Base-by-base conservation (phyloP, 495 filamentous ascomycete species). In the Penicillium steckii region DNA sequence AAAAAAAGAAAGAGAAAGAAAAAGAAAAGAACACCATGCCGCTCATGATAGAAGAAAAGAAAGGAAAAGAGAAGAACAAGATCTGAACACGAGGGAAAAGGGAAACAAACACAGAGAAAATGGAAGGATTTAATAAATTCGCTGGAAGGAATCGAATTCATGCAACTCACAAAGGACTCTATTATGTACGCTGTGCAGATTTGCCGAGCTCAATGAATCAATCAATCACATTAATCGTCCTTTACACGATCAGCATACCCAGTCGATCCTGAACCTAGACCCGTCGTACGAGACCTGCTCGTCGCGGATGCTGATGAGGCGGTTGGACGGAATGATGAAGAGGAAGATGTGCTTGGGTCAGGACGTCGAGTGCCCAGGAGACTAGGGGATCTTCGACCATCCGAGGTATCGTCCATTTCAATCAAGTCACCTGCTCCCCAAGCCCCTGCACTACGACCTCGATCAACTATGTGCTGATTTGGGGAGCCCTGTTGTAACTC, bases 341-440 rank as follows among this genome's bases (percentile, higher is more conserved):
- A 64, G 7, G 60, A 61, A 1, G 61, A 64, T 21, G 37, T 46
- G 40, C 47, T 56, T 38, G 57, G 56, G 1, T 63, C 62, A 5
- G 64, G 46, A 26, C 57, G 63, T 50, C 57, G 53, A 8, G 53
- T 35, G 21, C 52, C 46, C 5, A 65, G 41, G n/a, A 52, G 44
- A 17, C 55, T 60, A 13, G 68, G 62, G 1, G 65, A 61, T 9
- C 52, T 54, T 9, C 62, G 54, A 22, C 61, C 66, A 43, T 77
- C 72, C n/a, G 68, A 48, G 1, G 71, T 77, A 64, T 92, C 87
- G 29, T 83, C 80, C 47, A 97, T 71, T 69, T 97, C 93, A 60
- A 97, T 97, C 47, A 96, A 66, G 70, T 97, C 93, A 0, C 84
- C 83, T 7, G 70, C 50, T 9, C 76, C 77, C 42, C 67, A 66